Evolutionary conservation across 768 basidiomycete species (phyloP).

Genomic region (Jaapia argillacea): DNA sequence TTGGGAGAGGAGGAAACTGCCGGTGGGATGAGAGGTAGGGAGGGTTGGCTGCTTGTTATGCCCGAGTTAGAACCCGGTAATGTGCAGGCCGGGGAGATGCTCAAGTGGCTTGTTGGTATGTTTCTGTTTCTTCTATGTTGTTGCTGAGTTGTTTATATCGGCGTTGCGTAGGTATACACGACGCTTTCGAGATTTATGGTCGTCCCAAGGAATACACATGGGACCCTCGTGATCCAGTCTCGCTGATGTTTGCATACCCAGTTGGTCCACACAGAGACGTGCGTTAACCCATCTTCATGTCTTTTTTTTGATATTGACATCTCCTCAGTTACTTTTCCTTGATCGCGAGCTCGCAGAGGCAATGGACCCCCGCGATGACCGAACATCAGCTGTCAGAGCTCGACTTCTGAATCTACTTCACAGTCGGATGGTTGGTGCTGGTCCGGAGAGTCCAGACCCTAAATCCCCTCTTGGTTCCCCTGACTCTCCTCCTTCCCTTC

Average conservation of each 20-base stretch:
- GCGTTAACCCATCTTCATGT: constrained; percentile 19
- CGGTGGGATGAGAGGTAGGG: constrained; percentile 53
- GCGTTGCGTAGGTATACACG: constrained; percentile 54
- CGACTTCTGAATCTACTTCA: constrained; percentile 51
- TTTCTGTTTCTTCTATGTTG: not conserved
- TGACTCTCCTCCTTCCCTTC: constrained; percentile 12
- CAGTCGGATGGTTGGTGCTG: constrained; percentile 46
- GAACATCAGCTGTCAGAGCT: constrained; percentile 59
- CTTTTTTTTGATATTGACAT: constrained; percentile 9
- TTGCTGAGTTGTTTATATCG: not conserved
- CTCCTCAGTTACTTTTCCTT: constrained; percentile 67
- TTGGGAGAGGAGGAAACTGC: constrained; percentile 70
- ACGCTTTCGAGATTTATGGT: constrained; percentile 83
- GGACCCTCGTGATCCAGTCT: constrained; percentile 75
- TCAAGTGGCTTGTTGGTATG: constrained; percentile 81
- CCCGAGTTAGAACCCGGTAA: constrained; percentile 65
- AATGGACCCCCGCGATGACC: constrained; percentile 70
- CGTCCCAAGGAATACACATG: constrained; percentile 79
- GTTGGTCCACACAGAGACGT: constrained; percentile 79
- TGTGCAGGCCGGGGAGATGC: constrained; percentile 69
- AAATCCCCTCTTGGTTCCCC: not conserved
- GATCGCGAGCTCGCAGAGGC: constrained; percentile 73
- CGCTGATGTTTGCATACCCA: constrained; percentile 93
- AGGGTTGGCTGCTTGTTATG: constrained; percentile 88
- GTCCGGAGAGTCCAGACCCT: constrained; percentile 8